Percentiles rank a stretch among this genome's conserved stretches.
phyloP scores from a whole-genome alignment of 768 basidiomycete genomes.

The Boletus bicolor region DNA sequence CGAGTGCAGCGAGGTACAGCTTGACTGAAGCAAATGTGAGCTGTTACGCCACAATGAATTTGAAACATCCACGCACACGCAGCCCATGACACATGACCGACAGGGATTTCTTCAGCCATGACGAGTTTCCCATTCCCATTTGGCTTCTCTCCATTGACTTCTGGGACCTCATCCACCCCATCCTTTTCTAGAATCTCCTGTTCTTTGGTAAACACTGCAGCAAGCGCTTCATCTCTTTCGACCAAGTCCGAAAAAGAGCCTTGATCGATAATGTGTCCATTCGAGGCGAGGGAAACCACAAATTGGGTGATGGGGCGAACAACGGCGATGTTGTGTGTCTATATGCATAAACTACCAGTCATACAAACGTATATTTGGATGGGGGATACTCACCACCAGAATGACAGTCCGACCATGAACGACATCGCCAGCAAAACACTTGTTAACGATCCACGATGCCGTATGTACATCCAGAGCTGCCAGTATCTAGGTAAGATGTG shows the following conservation, averaged over 20 bases:
- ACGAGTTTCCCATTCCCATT: not conserved
- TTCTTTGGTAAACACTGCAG: not conserved
- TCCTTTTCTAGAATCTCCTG: not conserved
- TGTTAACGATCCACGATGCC: constrained; percentile 1
- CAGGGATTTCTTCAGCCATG: not conserved
- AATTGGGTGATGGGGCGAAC: not conserved
- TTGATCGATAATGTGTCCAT: not conserved
- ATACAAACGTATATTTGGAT: too few species aligned
- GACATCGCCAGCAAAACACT: not conserved
- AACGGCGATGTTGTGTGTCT: not conserved
- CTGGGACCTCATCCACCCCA: not conserved
- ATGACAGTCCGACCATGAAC: not conserved
- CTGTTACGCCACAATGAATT: not conserved
- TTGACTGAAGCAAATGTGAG: not conserved
- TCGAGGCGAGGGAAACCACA: not conserved
- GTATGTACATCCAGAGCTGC: constrained; percentile 2
- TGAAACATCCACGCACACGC: not conserved
- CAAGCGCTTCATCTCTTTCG: not conserved
- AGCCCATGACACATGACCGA: not conserved
- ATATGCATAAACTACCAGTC: not conserved
- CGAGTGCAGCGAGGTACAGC: not conserved
- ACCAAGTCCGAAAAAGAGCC: not conserved
- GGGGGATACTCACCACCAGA: not conserved
- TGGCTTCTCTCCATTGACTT: not conserved
- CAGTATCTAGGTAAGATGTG: not conserved